Evolutionary conservation across 345 rosid species (phyloP), one percentile per base, ranked within the genome.

Genomic region (Corymbia maculata): DNA sequence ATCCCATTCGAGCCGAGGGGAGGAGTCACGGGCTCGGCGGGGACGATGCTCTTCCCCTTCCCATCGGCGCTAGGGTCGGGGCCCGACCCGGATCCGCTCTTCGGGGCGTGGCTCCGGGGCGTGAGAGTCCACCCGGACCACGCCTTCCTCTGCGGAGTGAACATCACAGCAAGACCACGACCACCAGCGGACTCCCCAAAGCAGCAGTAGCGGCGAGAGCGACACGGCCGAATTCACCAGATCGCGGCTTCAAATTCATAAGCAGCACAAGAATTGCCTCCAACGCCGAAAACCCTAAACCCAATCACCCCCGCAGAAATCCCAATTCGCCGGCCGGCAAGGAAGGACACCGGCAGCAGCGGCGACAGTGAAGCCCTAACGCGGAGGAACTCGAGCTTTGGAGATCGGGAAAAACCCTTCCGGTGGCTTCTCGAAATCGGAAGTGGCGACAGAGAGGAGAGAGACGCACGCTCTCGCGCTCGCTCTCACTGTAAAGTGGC

Each of bases 61-160:
- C 90, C 90, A 13, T 80, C 87, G 30, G 88, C 87, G 87, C 91
- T 30, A 3, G 80, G 52, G 75, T 92, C 90, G 84, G 88, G 84
- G 55, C 45, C 94, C 90, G 94, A 89, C 86, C 92, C 95, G 15
- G 89, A 70, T 52, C 92, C 92, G 85, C 89, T 92, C 92, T 90
- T 94, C 79, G 36, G 87, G 26, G 85, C 86, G 30, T 88, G 91
- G 47, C 88, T 89, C 57, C 89, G 61, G 9, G 97, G 95, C 51
- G 94, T 87, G n/a, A 91, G 91, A 87, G 98, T 93, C 98, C 96
- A 96, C 42, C 95, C 94, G 64, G 95, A 89, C 96, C 96, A 95
- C 86, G 87, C 93, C 88, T 94, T 95, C 92, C 68, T 94, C 93
- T 96, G 94, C 87, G 99, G 99, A 90, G 98, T 95, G 91, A 95